These are phyloP conservation scores for Colletotrichum sp. DNA, from an alignment of 2,329 filamentous ascomycete genomes.

Conservation along the genomic window DNA sequence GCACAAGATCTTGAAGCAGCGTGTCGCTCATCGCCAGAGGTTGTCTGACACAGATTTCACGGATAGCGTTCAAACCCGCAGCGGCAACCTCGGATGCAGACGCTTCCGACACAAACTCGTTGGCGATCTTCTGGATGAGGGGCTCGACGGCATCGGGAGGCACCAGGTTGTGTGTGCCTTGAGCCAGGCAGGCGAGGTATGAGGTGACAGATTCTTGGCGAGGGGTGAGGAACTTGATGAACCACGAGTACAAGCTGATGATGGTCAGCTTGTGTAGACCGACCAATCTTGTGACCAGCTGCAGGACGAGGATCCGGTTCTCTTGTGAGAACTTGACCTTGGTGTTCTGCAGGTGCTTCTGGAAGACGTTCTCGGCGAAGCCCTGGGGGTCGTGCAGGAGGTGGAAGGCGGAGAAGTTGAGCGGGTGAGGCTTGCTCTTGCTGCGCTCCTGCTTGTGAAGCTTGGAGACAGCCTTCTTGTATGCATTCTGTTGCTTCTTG, in stretches of 20 bases:
- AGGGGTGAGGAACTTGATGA: slow-evolving; percentile 89
- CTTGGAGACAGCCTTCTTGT: slow-evolving; percentile 82
- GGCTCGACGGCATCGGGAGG: slow-evolving; percentile 93
- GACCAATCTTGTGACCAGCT: slow-evolving; percentile 88
- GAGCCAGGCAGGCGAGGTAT: slow-evolving; percentile 89
- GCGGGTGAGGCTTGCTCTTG: slow-evolving; percentile 83
- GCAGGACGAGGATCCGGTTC: slow-evolving; percentile 86
- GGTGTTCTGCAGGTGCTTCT: slow-evolving; percentile 86
- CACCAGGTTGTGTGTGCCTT: slow-evolving; percentile 88
- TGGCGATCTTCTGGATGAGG: slow-evolving; percentile 91
- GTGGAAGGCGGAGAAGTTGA: slow-evolving; percentile 97
- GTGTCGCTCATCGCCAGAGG: slow-evolving; percentile 97
- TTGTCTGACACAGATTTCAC: slow-evolving; percentile 91
- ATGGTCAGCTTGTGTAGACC: slow-evolving; percentile 92
- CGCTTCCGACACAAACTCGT: slow-evolving; percentile 97
- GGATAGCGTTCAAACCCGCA: slow-evolving; percentile 91
- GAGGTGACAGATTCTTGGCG: slow-evolving; percentile 90
- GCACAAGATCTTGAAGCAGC: slow-evolving; percentile 91
- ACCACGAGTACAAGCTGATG: slow-evolving; percentile 93
- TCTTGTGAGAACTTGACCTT: slow-evolving; percentile 88
- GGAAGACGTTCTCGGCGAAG: slow-evolving; percentile 89
- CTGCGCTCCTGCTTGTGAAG: slow-evolving; percentile 85
- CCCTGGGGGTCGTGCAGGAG: slow-evolving; percentile 93
- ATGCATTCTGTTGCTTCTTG: slow-evolving; percentile 80
- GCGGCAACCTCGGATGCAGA: slow-evolving; percentile 89